Evolutionary conservation across 345 rosid species (phyloP).

Genomic region (Citrus mangshanensis): DNA sequence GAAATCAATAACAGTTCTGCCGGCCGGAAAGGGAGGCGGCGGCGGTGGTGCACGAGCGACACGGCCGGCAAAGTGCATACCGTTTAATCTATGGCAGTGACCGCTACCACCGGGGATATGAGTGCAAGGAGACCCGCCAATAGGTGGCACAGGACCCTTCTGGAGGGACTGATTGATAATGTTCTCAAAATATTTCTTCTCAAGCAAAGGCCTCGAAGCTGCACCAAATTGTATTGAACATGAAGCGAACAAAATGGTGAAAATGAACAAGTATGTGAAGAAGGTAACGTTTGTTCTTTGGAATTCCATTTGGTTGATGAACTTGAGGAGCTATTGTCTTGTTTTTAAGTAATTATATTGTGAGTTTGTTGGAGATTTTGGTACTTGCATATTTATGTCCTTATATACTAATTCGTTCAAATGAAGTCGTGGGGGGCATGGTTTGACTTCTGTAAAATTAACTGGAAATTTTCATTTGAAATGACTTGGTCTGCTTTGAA

Average conservation of each 20-base stretch:
- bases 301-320: neutral
- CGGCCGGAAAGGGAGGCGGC: neutral
- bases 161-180: slow-evolving; percentile 16
- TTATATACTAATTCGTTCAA: neutral
- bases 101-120: slow-evolving; percentile 17
- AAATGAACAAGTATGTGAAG: neutral
- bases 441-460: neutral
- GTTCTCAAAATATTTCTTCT: slow-evolving; percentile 3
- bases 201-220: slow-evolving; percentile 23
- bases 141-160: slow-evolving; percentile 25
- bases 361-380: neutral
- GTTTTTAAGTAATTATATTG: neutral
- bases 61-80: slow-evolving; percentile 22
- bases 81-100: neutral
- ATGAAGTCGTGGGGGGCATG: neutral
- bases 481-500: neutral
- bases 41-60: neutral
- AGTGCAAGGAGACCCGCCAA: slow-evolving; percentile 21
- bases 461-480: neutral
- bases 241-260: slow-evolving; percentile 9
- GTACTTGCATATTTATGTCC: neutral
- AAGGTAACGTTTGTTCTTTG: neutral
- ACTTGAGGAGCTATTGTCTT: neutral
- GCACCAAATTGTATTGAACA: slow-evolving; percentile 5
- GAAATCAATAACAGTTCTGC: neutral